A percentile compares a stretch with the other conserved stretches of the same genome.
These are phyloP conservation scores for Schizopora paradoxa DNA, from an alignment of 1,284 basidiomycete genomes.

Conservation along the genomic window DNA sequence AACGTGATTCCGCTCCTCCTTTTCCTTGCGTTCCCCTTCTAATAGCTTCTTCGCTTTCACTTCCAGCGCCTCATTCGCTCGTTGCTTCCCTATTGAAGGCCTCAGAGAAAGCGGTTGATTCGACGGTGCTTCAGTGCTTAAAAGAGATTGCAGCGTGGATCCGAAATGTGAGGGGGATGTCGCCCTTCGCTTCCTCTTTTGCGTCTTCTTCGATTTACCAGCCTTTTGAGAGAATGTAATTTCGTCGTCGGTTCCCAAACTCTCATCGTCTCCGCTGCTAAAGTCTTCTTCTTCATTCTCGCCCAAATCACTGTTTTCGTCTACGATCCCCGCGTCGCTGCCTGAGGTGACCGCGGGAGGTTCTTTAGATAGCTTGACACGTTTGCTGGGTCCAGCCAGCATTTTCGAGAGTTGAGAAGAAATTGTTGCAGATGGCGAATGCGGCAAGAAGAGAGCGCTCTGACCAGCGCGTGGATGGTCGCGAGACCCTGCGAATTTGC, in stretches of 20 bases:
- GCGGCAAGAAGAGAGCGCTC: no score
- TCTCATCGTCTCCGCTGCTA: constrained; percentile 24
- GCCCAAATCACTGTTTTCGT: constrained; percentile 28
- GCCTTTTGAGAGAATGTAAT: constrained; percentile 43
- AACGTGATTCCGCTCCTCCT: constrained; percentile 67
- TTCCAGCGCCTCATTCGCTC: constrained; percentile 70
- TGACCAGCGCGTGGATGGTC: no score
- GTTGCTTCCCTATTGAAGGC: constrained; percentile 60
- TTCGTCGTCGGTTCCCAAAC: constrained; percentile 57
- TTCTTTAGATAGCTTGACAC: constrained; percentile 31
- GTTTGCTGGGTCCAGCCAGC: no score
- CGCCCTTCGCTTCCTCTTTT: constrained; percentile 74
- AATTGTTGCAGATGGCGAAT: no score
- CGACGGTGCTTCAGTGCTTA: constrained; percentile 63
- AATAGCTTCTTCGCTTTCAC: constrained; percentile 61
- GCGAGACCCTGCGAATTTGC: no score
- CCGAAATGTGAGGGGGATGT: constrained; percentile 72
- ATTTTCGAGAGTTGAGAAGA: no score
- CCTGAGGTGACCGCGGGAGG: constrained; percentile 24
- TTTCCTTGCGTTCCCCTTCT: constrained; percentile 66
- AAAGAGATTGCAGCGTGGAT: constrained; percentile 59
- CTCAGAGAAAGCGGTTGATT: constrained; percentile 67
- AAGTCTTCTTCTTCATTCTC: constrained; percentile 28
- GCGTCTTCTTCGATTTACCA: constrained; percentile 68
- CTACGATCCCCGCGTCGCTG: constrained; percentile 21